phyloP scores from a whole-genome alignment of 371 early-diverging fungal species.

The Mortierella sp. region DNA sequence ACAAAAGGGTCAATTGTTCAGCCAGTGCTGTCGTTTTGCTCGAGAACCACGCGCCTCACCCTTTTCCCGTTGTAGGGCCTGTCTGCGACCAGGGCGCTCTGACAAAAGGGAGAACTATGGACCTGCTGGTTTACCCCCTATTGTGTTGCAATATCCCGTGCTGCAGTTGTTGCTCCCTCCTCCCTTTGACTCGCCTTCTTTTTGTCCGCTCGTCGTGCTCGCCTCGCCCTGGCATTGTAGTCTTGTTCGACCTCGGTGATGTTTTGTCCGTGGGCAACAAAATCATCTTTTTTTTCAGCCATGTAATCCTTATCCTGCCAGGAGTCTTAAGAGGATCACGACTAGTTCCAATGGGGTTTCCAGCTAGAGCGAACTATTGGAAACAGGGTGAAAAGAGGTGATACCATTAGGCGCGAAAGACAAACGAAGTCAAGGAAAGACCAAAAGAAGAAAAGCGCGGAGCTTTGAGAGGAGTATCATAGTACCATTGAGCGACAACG shows the following conservation, averaged over 20 bases:
- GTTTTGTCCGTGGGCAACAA: background rate
- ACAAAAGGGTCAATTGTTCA: background rate
- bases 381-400: background rate
- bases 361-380: background rate
- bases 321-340: background rate
- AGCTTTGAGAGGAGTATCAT: background rate
- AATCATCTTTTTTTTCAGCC: background rate
- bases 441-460: background rate
- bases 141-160: background rate
- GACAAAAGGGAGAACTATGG: background rate
- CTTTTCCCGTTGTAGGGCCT: background rate
- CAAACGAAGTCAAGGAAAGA: background rate
- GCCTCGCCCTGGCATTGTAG: background rate
- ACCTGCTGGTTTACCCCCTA: background rate
- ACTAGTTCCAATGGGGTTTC: background rate
- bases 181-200: background rate
- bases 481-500: background rate
- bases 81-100: conserved; percentile 11
- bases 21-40: background rate
- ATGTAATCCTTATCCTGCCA: background rate
- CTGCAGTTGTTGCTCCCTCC: background rate
- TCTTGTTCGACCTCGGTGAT: background rate
- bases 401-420: background rate
- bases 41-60: background rate
- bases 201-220: background rate